phyloP scores from a whole-genome alignment of 768 basidiomycete species.

The Lactifluus volemus region DNA sequence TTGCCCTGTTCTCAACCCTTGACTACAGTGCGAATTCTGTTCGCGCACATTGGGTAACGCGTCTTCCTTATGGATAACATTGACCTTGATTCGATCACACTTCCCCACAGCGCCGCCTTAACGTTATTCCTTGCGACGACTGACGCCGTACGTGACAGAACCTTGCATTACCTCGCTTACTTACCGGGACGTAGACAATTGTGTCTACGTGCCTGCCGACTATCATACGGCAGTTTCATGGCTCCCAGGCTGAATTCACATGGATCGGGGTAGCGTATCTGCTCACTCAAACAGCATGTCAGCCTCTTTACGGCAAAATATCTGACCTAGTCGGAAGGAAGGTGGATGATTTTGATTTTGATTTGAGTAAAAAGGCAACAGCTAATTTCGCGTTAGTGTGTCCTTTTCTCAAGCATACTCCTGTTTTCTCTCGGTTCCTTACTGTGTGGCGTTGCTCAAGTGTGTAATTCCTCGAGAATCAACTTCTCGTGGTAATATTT shows the following conservation, averaged over 20 bases:
- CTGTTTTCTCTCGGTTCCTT: slow-evolving; percentile 74
- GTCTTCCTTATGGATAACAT: background rate
- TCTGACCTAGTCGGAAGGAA: slow-evolving; percentile 77
- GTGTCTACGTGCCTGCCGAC: slow-evolving; percentile 81
- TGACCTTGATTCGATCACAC: slow-evolving; percentile 2
- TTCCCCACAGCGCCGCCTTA: slow-evolving; percentile 53
- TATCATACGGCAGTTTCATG: slow-evolving; percentile 59
- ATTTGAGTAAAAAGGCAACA: slow-evolving; percentile 1
- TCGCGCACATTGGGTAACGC: slow-evolving; percentile 18
- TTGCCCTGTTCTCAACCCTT: slow-evolving; percentile 5
- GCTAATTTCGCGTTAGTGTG: slow-evolving; percentile 34
- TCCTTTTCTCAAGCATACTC: slow-evolving; percentile 64
- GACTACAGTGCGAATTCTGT: slow-evolving; percentile 15
- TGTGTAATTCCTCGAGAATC: slow-evolving; percentile 25
- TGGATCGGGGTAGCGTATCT: slow-evolving; percentile 85
- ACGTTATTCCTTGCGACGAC: slow-evolving; percentile 81
- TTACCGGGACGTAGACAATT: slow-evolving; percentile 39
- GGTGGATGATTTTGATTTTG: slow-evolving; percentile 33
- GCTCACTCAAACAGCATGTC: slow-evolving; percentile 79
- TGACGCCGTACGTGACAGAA: slow-evolving; percentile 51
- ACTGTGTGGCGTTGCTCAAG: slow-evolving; percentile 69
- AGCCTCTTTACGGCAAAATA: slow-evolving; percentile 73
- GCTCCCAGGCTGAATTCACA: slow-evolving; percentile 65
- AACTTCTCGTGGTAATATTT: slow-evolving; percentile 14
- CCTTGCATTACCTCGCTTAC: slow-evolving; percentile 4